phyloP scores from a whole-genome alignment of 2,329 filamentous ascomycete species.

The Aspergillus sp. region DNA sequence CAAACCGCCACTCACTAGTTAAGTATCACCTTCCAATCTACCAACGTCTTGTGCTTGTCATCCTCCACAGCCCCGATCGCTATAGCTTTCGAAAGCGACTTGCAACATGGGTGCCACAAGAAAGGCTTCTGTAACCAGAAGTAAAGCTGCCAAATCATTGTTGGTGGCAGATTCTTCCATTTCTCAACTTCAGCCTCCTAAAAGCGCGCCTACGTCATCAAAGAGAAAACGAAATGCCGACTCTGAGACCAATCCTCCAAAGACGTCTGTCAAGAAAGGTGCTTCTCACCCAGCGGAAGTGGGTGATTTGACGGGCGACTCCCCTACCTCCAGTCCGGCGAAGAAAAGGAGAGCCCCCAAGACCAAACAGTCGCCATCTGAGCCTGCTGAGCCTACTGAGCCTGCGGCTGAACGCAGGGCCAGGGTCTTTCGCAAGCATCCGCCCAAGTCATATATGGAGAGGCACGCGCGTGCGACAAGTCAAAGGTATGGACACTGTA shows the following conservation, averaged over 20 bases:
- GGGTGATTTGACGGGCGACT: conserved; percentile 18
- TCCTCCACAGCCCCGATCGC: neutral
- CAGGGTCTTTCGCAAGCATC: conserved; percentile 39
- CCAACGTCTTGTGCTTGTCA: neutral
- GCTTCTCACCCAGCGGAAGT: conserved; percentile 3
- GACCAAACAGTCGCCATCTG: conserved; percentile 16
- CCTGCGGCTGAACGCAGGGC: conserved; percentile 37
- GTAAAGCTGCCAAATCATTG: neutral
- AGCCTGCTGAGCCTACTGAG: conserved; percentile 3
- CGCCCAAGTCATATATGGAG: conserved; percentile 48
- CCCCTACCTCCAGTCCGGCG: neutral
- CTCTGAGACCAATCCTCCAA: neutral
- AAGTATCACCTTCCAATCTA: neutral
- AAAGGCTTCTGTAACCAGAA: neutral
- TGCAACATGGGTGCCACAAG: neutral
- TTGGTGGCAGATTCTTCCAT: neutral
- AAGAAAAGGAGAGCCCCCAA: conserved; percentile 15
- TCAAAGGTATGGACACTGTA: conserved; percentile 38
- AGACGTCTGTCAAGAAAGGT: conserved; percentile 3
- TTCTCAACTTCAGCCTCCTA: too few relatives aligned
- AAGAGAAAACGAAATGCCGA: conserved; percentile 18
- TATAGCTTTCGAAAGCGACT: too few relatives aligned
- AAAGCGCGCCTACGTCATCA: neutral
- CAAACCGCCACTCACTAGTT: neutral
- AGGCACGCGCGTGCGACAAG: conserved; percentile 50